phyloP scores from a whole-genome alignment of 75 land plant species.

The Adiantum capillusveneris region DNA sequence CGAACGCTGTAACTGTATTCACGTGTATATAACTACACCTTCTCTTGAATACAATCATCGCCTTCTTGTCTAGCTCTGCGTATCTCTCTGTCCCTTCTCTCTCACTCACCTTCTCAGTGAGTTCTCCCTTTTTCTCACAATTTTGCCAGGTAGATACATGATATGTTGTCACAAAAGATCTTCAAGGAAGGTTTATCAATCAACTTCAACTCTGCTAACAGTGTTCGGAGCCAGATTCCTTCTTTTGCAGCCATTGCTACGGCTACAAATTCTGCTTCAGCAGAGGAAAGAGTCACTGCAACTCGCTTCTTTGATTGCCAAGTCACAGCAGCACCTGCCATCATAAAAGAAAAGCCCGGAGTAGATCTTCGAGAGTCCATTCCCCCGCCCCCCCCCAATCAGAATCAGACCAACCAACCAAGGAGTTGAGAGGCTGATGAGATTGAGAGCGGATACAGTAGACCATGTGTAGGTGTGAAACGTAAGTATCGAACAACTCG shows the following conservation, averaged over 20 bases:
- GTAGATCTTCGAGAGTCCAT: conserved; percentile 5
- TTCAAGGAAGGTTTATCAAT: not conserved
- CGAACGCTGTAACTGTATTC: too few relatives aligned
- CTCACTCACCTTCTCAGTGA: too few relatives aligned
- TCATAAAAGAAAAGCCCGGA: not conserved
- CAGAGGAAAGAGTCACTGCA: conserved; percentile 1
- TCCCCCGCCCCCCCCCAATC: not conserved
- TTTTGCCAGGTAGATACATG: conserved; percentile 7
- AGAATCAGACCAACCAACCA: conserved; percentile 1
- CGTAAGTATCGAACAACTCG: conserved; percentile 19
- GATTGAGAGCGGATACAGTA: not conserved
- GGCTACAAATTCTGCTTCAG: conserved; percentile 8
- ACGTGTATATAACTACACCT: too few relatives aligned
- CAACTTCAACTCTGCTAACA: conserved; percentile 2
- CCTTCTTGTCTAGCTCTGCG: too few relatives aligned
- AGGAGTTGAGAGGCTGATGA: not conserved
- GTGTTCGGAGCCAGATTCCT: conserved; percentile 2
- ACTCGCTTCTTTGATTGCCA: conserved; percentile 8
- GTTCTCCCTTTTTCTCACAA: too few relatives aligned
- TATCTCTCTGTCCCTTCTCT: too few relatives aligned
- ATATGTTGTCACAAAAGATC: conserved; percentile 4
- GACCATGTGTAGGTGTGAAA: too few relatives aligned
- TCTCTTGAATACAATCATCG: too few relatives aligned
- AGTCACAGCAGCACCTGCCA: conserved; percentile 2
- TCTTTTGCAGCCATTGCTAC: conserved; percentile 8